phyloP scores from a whole-genome alignment of 139 green algal genomes.

The Axilococcus clingmanii region DNA sequence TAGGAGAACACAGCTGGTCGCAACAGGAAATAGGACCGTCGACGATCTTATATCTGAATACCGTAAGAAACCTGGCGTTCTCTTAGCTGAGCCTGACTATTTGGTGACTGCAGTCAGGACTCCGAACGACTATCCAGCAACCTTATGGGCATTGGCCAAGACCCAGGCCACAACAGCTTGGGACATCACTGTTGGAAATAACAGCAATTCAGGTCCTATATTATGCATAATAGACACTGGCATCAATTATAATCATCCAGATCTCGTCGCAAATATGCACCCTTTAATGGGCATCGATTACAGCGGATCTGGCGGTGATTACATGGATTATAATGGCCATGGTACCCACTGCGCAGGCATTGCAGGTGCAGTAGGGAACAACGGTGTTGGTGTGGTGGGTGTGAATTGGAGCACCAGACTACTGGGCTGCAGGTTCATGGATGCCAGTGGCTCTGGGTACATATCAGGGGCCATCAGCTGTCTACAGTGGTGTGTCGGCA shows the following conservation, averaged over 20 bases:
- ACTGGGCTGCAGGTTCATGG: constrained; percentile 22
- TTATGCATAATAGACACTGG: constrained; percentile 67
- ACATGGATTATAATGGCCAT: constrained; percentile 31
- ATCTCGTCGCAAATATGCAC: constrained; percentile 48
- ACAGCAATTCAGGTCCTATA: constrained; percentile 3
- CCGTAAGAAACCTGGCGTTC: constrained; percentile 1
- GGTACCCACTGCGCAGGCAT: constrained; percentile 47
- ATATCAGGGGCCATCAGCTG: constrained; percentile 30
- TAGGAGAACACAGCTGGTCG: too few relatives aligned
- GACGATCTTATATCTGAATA: too few relatives aligned
- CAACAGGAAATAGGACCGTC: too few relatives aligned
- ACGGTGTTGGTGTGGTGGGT: constrained; percentile 8
- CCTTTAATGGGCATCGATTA: neutral
- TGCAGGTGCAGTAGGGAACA: constrained; percentile 25
- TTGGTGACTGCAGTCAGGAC: neutral
- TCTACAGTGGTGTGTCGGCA: constrained; percentile 19
- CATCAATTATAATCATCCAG: constrained; percentile 43
- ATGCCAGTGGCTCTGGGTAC: constrained; percentile 5
- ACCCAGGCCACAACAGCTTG: constrained; percentile 5
- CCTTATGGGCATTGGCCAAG: constrained; percentile 6
- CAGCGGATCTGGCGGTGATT: neutral
- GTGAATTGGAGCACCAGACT: constrained; percentile 16
- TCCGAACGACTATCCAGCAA: neutral
- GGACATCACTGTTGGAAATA: constrained; percentile 1
- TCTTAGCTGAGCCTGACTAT: constrained; percentile 4